Evolutionary conservation across 805 yeast species (phyloP), one percentile per base, ranked within the genome.

Genomic region (Saccharomyces paradoxus): DNA sequence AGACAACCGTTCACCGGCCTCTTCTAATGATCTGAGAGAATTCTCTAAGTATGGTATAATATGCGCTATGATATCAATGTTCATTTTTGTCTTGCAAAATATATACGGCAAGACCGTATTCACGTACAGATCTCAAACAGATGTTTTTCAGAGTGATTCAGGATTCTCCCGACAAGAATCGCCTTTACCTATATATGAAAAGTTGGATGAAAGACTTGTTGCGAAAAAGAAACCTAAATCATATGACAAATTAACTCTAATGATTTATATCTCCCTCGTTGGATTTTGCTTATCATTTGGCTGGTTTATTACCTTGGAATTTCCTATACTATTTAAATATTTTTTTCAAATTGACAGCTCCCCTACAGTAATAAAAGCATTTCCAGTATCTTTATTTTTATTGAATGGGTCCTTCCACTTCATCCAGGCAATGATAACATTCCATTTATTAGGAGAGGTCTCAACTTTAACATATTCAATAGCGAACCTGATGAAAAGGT

Each of bases 391-490:
- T 0, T 68, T 84, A 28, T 73, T 88, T 17, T 56, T 83, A 14
- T 60, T 84, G 3, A 87, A 88, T 66, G 94, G 96, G 3, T 62
- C 84, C 14, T 81, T 87, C 14, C 96, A 89, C 70, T 90, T 87
- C 61, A 65, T 81, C 41, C 97, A 90, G 71, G 85, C 91, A 46
- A 72, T 89, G 66, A 75, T 90, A 44, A 89, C 96, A 14, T 88
- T 87, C 69, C 89, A 87, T 71, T 74, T 90, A 31, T 71, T 90
- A 48, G 94, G 96, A 22, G 80, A 84, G 65, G 78, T 90, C 5
- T 87, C 96, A 2, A 88, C 97, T 0, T 83, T 90, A 12, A 81
- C 94, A 2, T 90, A 89, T 70, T 86, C 95, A 1, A 84, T 90
- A 55, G 96, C 96, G 2, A 83, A 88, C 47, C 79, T 90, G 80